phyloP scores from a whole-genome alignment of 768 basidiomycete genomes.

The Leccinum variicolor region DNA sequence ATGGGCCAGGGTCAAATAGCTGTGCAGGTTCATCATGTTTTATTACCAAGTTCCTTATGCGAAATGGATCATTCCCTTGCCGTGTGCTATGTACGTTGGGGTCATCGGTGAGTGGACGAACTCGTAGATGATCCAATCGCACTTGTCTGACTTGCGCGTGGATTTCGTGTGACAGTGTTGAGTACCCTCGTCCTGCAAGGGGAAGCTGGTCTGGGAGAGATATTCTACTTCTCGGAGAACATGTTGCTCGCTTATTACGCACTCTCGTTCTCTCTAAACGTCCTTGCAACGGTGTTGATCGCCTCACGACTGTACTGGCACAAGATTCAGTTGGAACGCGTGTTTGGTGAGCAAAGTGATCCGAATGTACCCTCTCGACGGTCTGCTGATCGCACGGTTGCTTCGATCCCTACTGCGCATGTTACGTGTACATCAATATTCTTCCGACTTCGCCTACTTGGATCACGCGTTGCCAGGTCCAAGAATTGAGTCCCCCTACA shows the following conservation, averaged over 20 bases:
- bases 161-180: conserved; percentile 8
- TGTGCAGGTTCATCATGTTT: conserved; percentile 25
- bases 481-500: conserved; percentile 17
- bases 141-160: not conserved
- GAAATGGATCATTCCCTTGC: conserved; percentile 25
- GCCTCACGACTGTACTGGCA: conserved; percentile 25
- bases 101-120: conserved; percentile 19
- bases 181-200: conserved; percentile 17
- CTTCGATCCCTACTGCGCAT: not conserved
- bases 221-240: conserved; percentile 22
- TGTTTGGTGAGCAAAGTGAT: conserved; percentile 22
- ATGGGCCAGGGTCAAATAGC: conserved; percentile 2
- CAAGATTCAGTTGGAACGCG: conserved; percentile 19
- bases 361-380: not conserved
- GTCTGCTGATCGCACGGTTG: not conserved
- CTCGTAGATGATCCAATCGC: not conserved
- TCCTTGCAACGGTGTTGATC: conserved; percentile 21
- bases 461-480: conserved; percentile 7
- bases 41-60: conserved; percentile 19
- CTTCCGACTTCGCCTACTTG: not conserved
- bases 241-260: conserved; percentile 21
- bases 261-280: conserved; percentile 24
- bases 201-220: conserved; percentile 15
- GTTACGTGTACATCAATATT: not conserved
- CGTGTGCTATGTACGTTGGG: conserved; percentile 22